Conservation (phyloP, 495 filamentous ascomycete genomes). For the Clavariopsis aquatica region DNA sequence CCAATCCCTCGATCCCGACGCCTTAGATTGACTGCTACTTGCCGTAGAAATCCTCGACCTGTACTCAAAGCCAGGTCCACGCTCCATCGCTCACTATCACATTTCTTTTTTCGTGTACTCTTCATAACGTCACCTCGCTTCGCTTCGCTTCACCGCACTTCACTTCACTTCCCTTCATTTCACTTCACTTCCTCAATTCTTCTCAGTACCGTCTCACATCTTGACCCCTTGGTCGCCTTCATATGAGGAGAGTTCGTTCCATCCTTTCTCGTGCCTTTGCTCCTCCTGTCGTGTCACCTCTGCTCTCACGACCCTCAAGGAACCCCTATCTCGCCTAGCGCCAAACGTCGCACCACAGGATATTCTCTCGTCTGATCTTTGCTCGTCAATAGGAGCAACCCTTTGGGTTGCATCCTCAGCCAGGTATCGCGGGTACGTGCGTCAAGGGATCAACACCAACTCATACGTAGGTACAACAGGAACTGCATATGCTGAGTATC, state of each 20-base stretch:
- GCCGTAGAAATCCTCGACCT: background rate
- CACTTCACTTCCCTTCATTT: background rate
- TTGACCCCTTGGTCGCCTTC: too few species aligned
- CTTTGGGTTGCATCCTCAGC: slow-evolving; percentile 15
- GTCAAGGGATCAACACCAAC: slow-evolving; percentile 1
- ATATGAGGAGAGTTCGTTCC: too few species aligned
- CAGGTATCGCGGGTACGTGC: slow-evolving; percentile 7
- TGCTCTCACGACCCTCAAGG: slow-evolving; percentile 4
- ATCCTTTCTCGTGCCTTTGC: slow-evolving; percentile 14
- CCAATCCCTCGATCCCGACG: background rate
- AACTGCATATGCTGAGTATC: slow-evolving; percentile 11
- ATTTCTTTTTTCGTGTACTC: background rate
- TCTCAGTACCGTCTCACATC: too few species aligned
- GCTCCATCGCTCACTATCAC: background rate
- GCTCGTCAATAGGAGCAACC: background rate
- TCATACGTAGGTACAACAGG: slow-evolving; percentile 4
- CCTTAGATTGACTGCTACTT: background rate
- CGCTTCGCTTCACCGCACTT: background rate
- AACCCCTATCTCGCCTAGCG: slow-evolving; percentile 8
- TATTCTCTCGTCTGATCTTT: background rate
- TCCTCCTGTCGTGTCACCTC: slow-evolving; percentile 7
- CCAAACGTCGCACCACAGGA: slow-evolving; percentile 7
- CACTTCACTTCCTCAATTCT: background rate
- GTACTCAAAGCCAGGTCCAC: too few species aligned
- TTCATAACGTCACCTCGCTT: background rate